Evolutionary conservation across 2,329 filamentous ascomycete genomes (phyloP).

Genomic region (Davidsoniella australis): DNA sequence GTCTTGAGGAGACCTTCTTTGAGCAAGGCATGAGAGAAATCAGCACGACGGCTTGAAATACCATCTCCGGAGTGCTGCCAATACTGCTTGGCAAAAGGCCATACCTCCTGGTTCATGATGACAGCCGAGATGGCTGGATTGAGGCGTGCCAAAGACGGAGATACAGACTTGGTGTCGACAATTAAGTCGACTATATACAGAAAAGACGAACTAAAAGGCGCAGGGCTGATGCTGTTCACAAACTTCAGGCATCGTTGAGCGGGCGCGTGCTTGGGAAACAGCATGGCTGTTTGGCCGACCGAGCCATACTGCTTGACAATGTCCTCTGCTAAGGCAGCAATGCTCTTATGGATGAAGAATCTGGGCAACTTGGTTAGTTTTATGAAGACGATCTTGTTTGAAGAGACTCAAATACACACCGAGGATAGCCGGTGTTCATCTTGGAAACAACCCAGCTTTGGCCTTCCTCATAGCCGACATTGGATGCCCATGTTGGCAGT

Average conservation of each 20-base stretch:
- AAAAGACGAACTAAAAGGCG: constrained; percentile 30
- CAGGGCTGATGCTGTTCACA: constrained; percentile 30
- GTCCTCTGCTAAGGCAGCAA: constrained; percentile 53
- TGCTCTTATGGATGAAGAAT: constrained; percentile 82
- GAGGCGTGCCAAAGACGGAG: constrained; percentile 35
- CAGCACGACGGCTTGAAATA: constrained; percentile 74
- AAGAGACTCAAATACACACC: constrained; percentile 28
- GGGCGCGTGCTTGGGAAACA: constrained; percentile 58
- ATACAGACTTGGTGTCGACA: constrained; percentile 37
- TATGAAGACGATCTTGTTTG: not conserved
- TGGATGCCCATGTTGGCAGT: constrained; percentile 79
- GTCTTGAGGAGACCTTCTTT: constrained; percentile 41
- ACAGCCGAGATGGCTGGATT: constrained; percentile 50
- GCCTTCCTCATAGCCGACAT: constrained; percentile 87
- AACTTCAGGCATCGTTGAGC: constrained; percentile 64
- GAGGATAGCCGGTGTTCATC: constrained; percentile 83
- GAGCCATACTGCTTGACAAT: constrained; percentile 49
- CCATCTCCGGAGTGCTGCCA: constrained; percentile 96
- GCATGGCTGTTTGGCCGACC: constrained; percentile 51
- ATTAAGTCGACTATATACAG: constrained; percentile 42
- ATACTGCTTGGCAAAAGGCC: constrained; percentile 69
- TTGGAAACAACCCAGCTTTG: constrained; percentile 62
- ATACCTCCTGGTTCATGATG: constrained; percentile 50
- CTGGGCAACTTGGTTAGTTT: constrained; percentile 27
- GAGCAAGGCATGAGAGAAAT: constrained; percentile 68